phyloP scores from a whole-genome alignment of 2,329 filamentous ascomycete species.

The Neurospora sp. region DNA sequence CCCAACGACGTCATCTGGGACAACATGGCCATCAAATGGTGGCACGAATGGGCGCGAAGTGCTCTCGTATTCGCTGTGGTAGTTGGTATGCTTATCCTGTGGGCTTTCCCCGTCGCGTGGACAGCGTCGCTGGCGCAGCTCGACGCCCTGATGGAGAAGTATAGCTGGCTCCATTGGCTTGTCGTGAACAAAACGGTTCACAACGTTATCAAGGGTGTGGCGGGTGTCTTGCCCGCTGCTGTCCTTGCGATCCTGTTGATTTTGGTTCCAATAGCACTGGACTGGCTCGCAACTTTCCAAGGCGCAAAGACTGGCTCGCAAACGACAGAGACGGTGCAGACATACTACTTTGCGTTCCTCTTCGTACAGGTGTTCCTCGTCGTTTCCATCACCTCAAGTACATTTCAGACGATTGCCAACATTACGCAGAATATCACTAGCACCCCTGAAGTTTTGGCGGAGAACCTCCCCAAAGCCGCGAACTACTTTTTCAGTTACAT shows the following conservation, averaged over 20 bases:
- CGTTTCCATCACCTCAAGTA: constrained; percentile 70
- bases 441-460: constrained; percentile 62
- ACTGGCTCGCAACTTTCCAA: constrained; percentile 60
- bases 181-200: constrained; percentile 46
- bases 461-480: constrained; percentile 72
- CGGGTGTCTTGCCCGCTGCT: constrained; percentile 76
- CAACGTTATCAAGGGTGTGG: constrained; percentile 53
- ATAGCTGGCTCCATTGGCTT: constrained; percentile 64
- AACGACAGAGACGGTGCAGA: constrained; percentile 73
- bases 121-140: constrained; percentile 76
- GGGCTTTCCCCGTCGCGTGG: constrained; percentile 84
- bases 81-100: constrained; percentile 69
- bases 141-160: constrained; percentile 52
- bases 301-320: constrained; percentile 77
- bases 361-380: constrained; percentile 94
- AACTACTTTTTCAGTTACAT: constrained; percentile 99
- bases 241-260: constrained; percentile 68
- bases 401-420: constrained; percentile 52
- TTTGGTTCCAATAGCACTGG: constrained; percentile 72
- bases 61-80: constrained; percentile 56
- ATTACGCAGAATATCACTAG: constrained; percentile 48
- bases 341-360: constrained; percentile 86
- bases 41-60: constrained; percentile 72
- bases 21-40: constrained; percentile 94
- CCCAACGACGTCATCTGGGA: constrained; percentile 92